Evolutionary conservation across 805 yeast species (phyloP), one percentile per base, ranked within the genome.

Genomic region (Starmerella asiatica): DNA sequence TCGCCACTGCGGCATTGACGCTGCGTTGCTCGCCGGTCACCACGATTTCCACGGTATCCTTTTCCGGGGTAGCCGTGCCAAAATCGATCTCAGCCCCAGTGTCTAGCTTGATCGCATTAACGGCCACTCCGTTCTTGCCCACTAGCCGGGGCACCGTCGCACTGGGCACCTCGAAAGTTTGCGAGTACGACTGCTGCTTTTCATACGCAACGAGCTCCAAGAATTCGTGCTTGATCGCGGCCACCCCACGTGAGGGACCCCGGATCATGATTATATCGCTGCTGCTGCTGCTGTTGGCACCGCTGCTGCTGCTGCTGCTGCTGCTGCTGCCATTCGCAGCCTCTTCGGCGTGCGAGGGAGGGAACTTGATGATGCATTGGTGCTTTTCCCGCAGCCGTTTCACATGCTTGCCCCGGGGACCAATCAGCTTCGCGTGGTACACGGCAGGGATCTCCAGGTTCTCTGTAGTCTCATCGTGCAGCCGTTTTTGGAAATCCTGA

Each of bases 311-410:
- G 11, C 35, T 38, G 21, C 30, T 43, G 3, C 37, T 44, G 6
- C 29, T 47, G 7, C 26, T 47, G 9, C 31, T 38, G 5, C 32
- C 36, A 16, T 17, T 12, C 7, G 23, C 23, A 9, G 18, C 38
- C 3, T 19, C 37, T 30, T 61, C 56, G 11, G 15, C 26, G 24
- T 34, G 29, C n/a, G 34, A 16, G 11, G 19, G 18, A 27, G 93
- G 93, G 68, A 91, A 84, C 52, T 73, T 67, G 52, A 91, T 79
- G 46, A 67, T 67, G 30, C 88, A 96, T 46, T 71, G 72, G 65
- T 91, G 88, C 61, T 83, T 84, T 42, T 82, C 86, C 59, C 80
- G 88, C 56, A 91, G 69, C 58, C 93, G 79, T 56, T 76, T 76
- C 49, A 82, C 82, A 56, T 81, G 79, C 43, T 71, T 64, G 54